These are phyloP conservation scores for Fusarium multiceps DNA, from an alignment of 2,329 filamentous ascomycete species.

Conservation along the genomic window DNA sequence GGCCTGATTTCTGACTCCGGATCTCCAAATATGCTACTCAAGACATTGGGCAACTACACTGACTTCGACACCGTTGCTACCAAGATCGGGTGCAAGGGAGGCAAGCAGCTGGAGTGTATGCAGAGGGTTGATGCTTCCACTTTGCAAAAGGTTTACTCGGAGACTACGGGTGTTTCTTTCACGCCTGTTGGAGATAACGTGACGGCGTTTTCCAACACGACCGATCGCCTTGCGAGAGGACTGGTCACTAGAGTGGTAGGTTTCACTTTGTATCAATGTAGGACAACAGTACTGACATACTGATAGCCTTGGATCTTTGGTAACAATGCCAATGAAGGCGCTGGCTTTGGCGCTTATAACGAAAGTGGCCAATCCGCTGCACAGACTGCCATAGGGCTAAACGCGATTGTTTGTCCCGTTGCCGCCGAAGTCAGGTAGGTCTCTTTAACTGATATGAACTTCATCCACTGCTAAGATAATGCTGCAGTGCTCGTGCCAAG, in stretches of 20 bases:
- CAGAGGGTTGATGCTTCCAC: slow-evolving; percentile 5
- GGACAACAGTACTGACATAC: neutral
- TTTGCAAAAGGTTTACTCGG: slow-evolving; percentile 9
- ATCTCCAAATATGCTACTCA: slow-evolving; percentile 1
- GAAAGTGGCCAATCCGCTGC: neutral
- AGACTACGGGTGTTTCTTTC: slow-evolving; percentile 3
- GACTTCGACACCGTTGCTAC: slow-evolving; percentile 8
- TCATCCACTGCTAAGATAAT: fast-evolving
- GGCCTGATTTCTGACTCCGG: slow-evolving; percentile 12
- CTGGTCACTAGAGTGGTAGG: slow-evolving; percentile 12
- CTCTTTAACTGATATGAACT: fast-evolving
- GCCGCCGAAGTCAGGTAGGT: slow-evolving; percentile 14
- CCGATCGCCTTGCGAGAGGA: slow-evolving; percentile 1
- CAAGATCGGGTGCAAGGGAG: neutral
- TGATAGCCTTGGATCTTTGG: slow-evolving; percentile 19
- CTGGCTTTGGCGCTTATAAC: slow-evolving; percentile 14
- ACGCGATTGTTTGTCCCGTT: slow-evolving; percentile 13
- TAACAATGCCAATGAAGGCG: slow-evolving; percentile 26
- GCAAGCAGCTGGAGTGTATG: slow-evolving; percentile 1
- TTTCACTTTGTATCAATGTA: fast-evolving
- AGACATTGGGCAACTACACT: slow-evolving; percentile 5
- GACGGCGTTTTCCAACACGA: slow-evolving; percentile 11
- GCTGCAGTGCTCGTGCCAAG: neutral
- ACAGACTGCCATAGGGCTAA: slow-evolving; percentile 1
- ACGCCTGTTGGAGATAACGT: slow-evolving; percentile 7